Evolutionary conservation across 164 flowering plant species (phyloP).

Genomic region (Sextonia rubra): DNA sequence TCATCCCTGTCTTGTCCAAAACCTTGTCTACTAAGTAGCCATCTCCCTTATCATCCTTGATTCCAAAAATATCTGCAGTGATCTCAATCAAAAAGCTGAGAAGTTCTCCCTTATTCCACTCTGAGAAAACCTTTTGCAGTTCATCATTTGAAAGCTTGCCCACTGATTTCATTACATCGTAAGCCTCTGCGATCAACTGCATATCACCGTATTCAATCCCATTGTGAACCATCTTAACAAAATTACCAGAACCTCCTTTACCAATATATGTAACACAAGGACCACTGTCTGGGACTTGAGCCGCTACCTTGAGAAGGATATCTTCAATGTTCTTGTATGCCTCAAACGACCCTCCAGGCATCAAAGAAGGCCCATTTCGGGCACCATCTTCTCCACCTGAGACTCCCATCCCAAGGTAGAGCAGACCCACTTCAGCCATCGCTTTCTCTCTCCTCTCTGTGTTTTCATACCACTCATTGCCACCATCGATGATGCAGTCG

Average conservation of each 20-base stretch:
- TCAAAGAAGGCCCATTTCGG: constrained; percentile 66
- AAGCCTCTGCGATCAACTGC: constrained; percentile 75
- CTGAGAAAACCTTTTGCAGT: constrained; percentile 45
- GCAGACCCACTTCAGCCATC: constrained; percentile 49
- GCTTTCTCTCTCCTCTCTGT: constrained; percentile 61
- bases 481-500: constrained; percentile 69
- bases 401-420: constrained; percentile 73
- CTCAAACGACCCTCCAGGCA: constrained; percentile 76
- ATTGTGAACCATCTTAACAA: constrained; percentile 65
- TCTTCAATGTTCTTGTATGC: constrained; percentile 68
- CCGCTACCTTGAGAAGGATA: constrained; percentile 63
- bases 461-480: constrained; percentile 70
- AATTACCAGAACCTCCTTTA: constrained; percentile 67
- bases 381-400: constrained; percentile 85
- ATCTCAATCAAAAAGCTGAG: constrained; percentile 67
- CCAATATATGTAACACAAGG: constrained; percentile 72
- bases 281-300: constrained; percentile 70
- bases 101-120: constrained; percentile 76
- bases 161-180: constrained; percentile 64
- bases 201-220: constrained; percentile 79
- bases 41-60: constrained; percentile 63
- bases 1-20: constrained; percentile 68
- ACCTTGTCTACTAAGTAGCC: constrained; percentile 69
- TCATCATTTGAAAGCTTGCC: constrained; percentile 68
- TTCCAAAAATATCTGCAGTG: constrained; percentile 68